Base-by-base conservation (phyloP, 495 filamentous ascomycete species). In the Penicillium flavigenum region DNA sequence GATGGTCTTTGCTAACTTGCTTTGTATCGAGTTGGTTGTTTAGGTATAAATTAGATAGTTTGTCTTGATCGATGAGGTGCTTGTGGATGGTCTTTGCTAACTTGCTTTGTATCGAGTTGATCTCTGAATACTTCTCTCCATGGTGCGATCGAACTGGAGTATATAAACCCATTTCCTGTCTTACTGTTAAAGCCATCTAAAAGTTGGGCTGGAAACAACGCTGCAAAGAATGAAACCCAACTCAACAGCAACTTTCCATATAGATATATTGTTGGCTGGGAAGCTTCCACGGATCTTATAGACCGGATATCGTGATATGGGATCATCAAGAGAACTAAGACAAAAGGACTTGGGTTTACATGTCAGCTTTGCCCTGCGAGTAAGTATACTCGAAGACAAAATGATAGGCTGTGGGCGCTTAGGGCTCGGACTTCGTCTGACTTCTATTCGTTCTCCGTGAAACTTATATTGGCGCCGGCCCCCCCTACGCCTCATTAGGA, bases 351-450 rank as follows among this genome's bases (percentile, higher is more conserved):
- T 12, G 12, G 43, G 10, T 3, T 47, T 19, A 41, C 22, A 39
- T 17, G 36, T 39, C n/a, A 9, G n/a, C 36, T 39, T 39, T 17
- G 36, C 6, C 16, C 16, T 39, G 36, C 36, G 17, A 39, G 16
- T 16, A 41, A 26, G 11, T 7, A 55, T 29, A 19, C 32, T 24
- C 43, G 19, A 47, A 19, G 24, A 5, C 0, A 17, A 47, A 55
- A 55, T 55, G 31, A 47, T 47, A 55, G 43, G 52, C 31, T 55
- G 32, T 55, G 14, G 9, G 43, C 44, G 31, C n/a, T 39, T 47
- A 47, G 43, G 41, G 52, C 52, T 46, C 20, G 12, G 6, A 36
- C n/a, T 54, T 45, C 3, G 31, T 11, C 17, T 17, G 26, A 3
- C 12, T 45, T 12, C 16, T 47, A 54, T 54, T 47, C 43, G 43